These are phyloP conservation scores for Limonium bicolor DNA, from an alignment of 148 eudicot species.

Conservation along the genomic window DNA sequence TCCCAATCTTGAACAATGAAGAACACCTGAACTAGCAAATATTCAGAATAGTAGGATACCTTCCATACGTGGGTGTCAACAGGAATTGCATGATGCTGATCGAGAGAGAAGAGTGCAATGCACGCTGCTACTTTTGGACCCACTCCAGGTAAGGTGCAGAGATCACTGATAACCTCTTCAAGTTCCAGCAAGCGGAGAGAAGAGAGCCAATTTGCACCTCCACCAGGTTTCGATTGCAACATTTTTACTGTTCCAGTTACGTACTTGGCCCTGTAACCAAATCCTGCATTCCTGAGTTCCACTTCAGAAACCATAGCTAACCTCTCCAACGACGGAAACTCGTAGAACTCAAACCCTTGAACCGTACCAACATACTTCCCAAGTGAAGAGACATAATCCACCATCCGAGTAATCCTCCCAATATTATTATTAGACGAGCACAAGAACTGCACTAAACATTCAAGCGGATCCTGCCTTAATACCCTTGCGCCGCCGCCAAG, in stretches of 20 bases:
- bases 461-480: conserved; percentile 84
- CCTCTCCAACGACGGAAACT: conserved; percentile 52
- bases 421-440: conserved; percentile 87
- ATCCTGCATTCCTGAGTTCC: conserved; percentile 77
- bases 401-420: conserved; percentile 76
- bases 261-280: conserved; percentile 96
- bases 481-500: conserved; percentile 91
- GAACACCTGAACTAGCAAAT: too few species aligned
- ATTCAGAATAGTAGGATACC: too few species aligned
- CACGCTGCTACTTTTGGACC: conserved; percentile 99
- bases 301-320: conserved; percentile 50
- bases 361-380: conserved; percentile 59
- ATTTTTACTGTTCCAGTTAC: conserved; percentile 56
- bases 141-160: conserved; percentile 73
- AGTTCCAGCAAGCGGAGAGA: conserved; percentile 61
- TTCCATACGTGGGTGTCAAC: conserved; percentile 96
- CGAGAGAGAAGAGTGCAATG: conserved; percentile 86
- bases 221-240: conserved; percentile 60
- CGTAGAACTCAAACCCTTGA: conserved; percentile 45
- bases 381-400: conserved; percentile 54
- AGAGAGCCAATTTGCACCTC: conserved; percentile 76
- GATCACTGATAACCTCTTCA: conserved; percentile 46
- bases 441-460: conserved; percentile 75
- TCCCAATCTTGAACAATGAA: too few species aligned
- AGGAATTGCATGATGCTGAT: conserved; percentile 96